These are phyloP conservation scores for Halophytophthora polymorphica DNA, from an alignment of 352 stramenopile species.

Conservation along the genomic window DNA sequence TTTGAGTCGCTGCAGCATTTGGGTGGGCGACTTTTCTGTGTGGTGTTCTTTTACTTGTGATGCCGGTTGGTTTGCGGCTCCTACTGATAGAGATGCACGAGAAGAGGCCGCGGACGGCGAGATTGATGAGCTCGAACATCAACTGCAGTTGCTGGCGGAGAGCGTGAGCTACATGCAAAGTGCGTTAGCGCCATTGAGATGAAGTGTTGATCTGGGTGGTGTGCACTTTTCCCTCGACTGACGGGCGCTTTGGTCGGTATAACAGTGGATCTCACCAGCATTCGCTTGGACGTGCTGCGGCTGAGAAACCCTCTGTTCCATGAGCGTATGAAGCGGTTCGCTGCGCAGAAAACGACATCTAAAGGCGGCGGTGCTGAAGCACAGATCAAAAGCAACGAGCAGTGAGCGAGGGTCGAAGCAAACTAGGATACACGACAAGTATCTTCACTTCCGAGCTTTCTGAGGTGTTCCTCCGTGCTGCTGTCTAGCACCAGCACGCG, in stretches of 20 bases:
- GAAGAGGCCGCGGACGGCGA: background rate
- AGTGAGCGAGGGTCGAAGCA: background rate
- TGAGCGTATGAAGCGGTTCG: slow-evolving; percentile 10
- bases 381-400: background rate
- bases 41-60: background rate
- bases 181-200: background rate
- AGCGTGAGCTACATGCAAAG: background rate
- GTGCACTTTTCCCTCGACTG: background rate
- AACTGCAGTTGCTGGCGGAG: background rate
- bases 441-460: background rate
- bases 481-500: slow-evolving; percentile 1
- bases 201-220: background rate
- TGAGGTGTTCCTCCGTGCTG: background rate
- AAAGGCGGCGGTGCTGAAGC: background rate
- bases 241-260: background rate
- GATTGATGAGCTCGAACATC: background rate
- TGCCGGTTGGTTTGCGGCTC: background rate
- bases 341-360: background rate
- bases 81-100: background rate
- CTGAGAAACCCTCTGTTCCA: slow-evolving; percentile 12
- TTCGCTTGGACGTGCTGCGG: slow-evolving; percentile 13
- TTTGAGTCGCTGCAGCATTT: background rate
- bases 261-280: slow-evolving; percentile 8
- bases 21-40: background rate
- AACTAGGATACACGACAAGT: background rate